A percentile compares a stretch with the other conserved stretches of the same genome.
These are phyloP conservation scores for Rosellinia necatrix DNA, from an alignment of 2,329 filamentous ascomycete genomes.

Conservation along the genomic window DNA sequence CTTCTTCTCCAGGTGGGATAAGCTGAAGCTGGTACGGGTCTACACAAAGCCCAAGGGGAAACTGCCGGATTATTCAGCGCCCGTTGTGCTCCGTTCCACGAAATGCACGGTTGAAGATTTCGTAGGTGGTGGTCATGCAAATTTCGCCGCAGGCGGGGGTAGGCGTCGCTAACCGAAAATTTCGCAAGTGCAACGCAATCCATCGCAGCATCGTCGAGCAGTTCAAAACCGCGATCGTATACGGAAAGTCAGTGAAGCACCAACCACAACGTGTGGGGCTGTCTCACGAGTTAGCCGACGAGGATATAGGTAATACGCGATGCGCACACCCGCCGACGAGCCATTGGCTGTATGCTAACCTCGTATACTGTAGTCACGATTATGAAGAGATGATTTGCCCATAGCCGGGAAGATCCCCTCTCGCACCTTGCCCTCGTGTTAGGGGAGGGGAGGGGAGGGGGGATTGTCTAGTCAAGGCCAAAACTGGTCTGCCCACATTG, in stretches of 20 bases:
- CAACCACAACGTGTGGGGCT: conserved; percentile 95
- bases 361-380: conserved; percentile 59
- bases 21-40: conserved; percentile 85
- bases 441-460: too few relatives aligned
- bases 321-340: conserved; percentile 22
- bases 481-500: conserved; percentile 26
- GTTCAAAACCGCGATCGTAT: conserved; percentile 94
- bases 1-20: conserved; percentile 72
- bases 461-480: conserved; percentile 18
- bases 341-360: conserved; percentile 34
- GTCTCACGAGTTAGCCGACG: conserved; percentile 87
- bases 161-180: conserved; percentile 45
- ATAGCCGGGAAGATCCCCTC: conserved; percentile 25
- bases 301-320: conserved; percentile 80
- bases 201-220: conserved; percentile 95
- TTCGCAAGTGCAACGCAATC: conserved; percentile 84
- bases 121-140: conserved; percentile 61
- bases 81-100: conserved; percentile 83
- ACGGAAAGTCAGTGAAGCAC: conserved; percentile 97
- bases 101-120: conserved; percentile 96
- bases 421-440: conserved; percentile 34
- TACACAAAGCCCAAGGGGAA: conserved; percentile 99
- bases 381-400: conserved; percentile 63
- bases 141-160: conserved; percentile 24
- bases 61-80: conserved; percentile 87